phyloP scores from a whole-genome alignment of 169 alveolate species.

The Plasmodium knowlesi region DNA sequence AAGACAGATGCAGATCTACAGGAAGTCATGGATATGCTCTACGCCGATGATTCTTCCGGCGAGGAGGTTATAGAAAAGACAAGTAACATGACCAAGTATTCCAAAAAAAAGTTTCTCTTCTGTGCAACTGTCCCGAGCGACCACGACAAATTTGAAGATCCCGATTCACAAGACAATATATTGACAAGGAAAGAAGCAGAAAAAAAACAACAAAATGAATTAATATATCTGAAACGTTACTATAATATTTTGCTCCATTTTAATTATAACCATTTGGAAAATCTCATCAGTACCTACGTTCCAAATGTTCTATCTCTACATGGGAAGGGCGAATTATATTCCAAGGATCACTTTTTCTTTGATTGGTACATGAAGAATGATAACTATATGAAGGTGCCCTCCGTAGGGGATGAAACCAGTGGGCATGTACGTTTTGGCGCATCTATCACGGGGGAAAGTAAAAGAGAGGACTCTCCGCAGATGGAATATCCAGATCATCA shows the following conservation, averaged over 20 bases:
- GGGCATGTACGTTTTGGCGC: not conserved
- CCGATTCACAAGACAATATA: not conserved
- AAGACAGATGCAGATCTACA: not conserved
- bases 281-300: conserved; percentile 24
- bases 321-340: conserved; percentile 11
- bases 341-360: conserved; percentile 31
- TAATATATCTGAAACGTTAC: conserved; percentile 48
- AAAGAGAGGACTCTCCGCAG: not conserved
- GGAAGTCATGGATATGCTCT: not conserved
- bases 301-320: conserved; percentile 43
- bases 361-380: not conserved
- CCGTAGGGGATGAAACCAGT: not conserved
- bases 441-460: not conserved
- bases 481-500: not conserved
- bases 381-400: not conserved
- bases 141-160: not conserved
- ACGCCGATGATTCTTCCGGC: not conserved
- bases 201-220: conserved; percentile 24
- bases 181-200: not conserved
- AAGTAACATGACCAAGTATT: not conserved
- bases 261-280: conserved; percentile 67
- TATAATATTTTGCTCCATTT: conserved; percentile 19
- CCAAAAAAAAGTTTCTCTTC: not conserved
- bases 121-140: not conserved
- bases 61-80: not conserved